phyloP scores from a whole-genome alignment of 495 filamentous ascomycete species.

The Pyronema domesticum region DNA sequence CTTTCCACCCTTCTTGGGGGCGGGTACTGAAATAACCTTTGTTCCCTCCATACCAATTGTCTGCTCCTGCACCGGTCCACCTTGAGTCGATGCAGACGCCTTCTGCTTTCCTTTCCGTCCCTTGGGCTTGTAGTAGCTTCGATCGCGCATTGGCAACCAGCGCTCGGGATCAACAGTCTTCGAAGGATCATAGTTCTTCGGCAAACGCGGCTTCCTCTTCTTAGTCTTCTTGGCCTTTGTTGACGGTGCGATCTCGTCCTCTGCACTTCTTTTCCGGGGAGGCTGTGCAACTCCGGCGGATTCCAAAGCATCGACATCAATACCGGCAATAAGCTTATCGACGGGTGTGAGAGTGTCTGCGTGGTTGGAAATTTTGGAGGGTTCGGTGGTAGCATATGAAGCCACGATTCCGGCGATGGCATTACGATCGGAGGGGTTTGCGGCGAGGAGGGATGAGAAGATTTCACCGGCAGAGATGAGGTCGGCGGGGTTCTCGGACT shows the following conservation, averaged over 20 bases:
- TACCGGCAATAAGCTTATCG: slow-evolving; percentile 42
- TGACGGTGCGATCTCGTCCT: slow-evolving; percentile 29
- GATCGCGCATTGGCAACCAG: slow-evolving; percentile 79
- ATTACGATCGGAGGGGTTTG: slow-evolving; percentile 43
- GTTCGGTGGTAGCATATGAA: slow-evolving; percentile 52
- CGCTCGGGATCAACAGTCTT: slow-evolving; percentile 76
- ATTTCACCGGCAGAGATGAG: slow-evolving; percentile 50
- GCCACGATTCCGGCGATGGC: slow-evolving; percentile 70
- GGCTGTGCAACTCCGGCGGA: slow-evolving; percentile 54
- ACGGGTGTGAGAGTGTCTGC: slow-evolving; percentile 47
- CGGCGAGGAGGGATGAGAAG: slow-evolving; percentile 47
- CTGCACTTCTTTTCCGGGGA: slow-evolving; percentile 42
- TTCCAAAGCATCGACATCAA: slow-evolving; percentile 56
- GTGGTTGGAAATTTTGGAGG: slow-evolving; percentile 40
- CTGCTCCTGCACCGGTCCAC: slow-evolving; percentile 49
- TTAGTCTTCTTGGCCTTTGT: slow-evolving; percentile 26
- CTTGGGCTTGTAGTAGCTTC: slow-evolving; percentile 75
- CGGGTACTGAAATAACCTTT: slow-evolving; percentile 24
- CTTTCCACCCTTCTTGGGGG: slow-evolving; percentile 37
- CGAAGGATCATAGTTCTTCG: slow-evolving; percentile 57
- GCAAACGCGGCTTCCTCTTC: slow-evolving; percentile 47
- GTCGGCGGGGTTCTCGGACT: slow-evolving; percentile 49
- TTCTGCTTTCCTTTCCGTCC: slow-evolving; percentile 74
- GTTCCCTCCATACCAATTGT: slow-evolving; percentile 11
- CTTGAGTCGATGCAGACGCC: slow-evolving; percentile 54